A percentile compares a stretch with the other conserved stretches of the same genome.
Evolutionary conservation across 2,329 filamentous ascomycete species (phyloP).

Genomic region (Coniochaeta sp.): DNA sequence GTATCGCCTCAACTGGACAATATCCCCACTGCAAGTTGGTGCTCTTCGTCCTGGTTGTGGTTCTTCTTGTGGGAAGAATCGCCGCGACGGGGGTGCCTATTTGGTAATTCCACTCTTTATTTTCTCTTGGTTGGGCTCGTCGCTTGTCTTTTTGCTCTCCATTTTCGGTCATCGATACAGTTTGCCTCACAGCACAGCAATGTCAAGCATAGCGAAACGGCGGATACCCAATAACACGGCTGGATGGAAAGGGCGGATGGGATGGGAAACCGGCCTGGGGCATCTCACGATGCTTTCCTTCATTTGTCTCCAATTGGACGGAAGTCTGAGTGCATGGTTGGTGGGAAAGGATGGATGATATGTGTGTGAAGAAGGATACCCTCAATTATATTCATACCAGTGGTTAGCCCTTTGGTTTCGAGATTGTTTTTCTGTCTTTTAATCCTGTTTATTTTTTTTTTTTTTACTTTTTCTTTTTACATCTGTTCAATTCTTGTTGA

Average conservation of each 20-base stretch:
- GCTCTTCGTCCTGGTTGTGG: not conserved
- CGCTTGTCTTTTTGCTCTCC: not conserved
- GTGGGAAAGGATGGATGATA: conserved; percentile 5
- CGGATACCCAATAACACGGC: conserved; percentile 1
- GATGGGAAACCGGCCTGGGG: not conserved
- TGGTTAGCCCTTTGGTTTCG: conserved; percentile 4
- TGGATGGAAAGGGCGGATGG: not conserved
- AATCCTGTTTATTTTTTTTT: conserved; percentile 5
- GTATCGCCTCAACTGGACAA: not conserved
- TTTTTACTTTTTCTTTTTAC: conserved; percentile 3
- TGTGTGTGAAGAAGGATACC: conserved; percentile 18
- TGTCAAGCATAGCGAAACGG: conserved; percentile 1
- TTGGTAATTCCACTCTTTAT: not conserved
- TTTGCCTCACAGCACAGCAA: conserved; percentile 20
- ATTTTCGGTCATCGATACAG: conserved; percentile 10
- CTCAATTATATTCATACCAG: conserved; percentile 8
- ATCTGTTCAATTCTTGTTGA: conserved; percentile 5
- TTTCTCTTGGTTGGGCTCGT: not conserved
- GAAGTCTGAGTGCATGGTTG: conserved; percentile 7
- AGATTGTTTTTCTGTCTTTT: conserved; percentile 1
- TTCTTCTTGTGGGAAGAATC: too few relatives aligned
- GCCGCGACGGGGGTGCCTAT: not conserved
- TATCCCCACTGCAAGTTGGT: not conserved
- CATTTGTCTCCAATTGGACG: not conserved
- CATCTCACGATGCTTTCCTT: conserved; percentile 1